Evolutionary conservation across 331 rosid genomes (phyloP).

Genomic region (Prunus yedoensis): DNA sequence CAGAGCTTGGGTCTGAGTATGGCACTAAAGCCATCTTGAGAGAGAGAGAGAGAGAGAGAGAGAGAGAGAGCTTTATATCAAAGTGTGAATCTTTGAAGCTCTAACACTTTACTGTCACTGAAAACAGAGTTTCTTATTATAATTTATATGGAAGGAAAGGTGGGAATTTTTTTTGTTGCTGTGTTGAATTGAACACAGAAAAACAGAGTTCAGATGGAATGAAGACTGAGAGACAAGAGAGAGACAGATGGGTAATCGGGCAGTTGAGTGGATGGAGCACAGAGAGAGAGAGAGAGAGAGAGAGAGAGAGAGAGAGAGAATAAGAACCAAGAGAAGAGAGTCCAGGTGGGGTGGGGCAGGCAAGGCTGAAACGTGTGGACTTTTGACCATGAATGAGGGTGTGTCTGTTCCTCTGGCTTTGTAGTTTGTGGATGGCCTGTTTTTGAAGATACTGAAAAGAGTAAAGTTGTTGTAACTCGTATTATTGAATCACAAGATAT

Average conservation of each 20-base stretch:
- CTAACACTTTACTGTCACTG: background rate
- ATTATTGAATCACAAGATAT: background rate
- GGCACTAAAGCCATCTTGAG: constrained; percentile 65
- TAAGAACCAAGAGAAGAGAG: background rate
- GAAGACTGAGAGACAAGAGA: background rate
- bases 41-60: constrained; percentile 1
- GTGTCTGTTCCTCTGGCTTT: background rate
- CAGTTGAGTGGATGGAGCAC: background rate
- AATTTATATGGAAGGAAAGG: background rate
- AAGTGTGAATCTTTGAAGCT: constrained; percentile 6
- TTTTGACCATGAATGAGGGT: constrained; percentile 5
- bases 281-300: background rate
- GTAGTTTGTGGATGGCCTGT: background rate
- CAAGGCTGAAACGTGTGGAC: background rate
- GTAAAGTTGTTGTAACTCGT: background rate
- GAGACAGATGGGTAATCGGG: background rate
- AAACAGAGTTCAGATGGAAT: background rate
- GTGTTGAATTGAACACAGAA: background rate
- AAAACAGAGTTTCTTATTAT: background rate
- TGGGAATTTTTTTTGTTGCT: background rate
- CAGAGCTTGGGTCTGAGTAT: constrained; percentile 52
- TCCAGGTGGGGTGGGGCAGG: background rate
- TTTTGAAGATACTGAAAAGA: background rate
- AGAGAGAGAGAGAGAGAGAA: background rate
- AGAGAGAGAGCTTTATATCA: background rate